Conservation (phyloP, 2,329 filamentous ascomycete genomes). For the Aureobasidium leucospermi region DNA sequence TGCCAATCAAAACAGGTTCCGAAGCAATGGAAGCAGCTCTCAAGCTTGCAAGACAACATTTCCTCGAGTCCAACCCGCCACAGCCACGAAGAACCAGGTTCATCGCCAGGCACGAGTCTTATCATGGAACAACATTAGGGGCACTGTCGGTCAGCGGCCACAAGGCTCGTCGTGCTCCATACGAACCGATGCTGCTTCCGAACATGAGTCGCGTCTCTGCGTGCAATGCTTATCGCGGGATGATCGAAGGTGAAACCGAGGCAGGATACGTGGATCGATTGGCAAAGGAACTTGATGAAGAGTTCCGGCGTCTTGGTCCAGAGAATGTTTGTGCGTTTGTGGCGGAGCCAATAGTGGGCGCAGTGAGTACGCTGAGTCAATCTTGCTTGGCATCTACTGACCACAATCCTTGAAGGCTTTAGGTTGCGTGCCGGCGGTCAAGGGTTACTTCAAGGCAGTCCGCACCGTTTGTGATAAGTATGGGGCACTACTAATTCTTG, state of each 20-base stretch:
- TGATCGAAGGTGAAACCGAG: constrained; percentile 45
- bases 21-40: constrained; percentile 63
- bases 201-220: constrained; percentile 57
- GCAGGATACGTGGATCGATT: constrained; percentile 54
- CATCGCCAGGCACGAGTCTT: constrained; percentile 58
- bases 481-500: constrained; percentile 67
- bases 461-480: constrained; percentile 61
- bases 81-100: constrained; percentile 52
- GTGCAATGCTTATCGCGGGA: constrained; percentile 58
- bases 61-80: constrained; percentile 46
- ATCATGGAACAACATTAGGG: constrained; percentile 65
- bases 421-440: constrained; percentile 59
- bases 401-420: constrained; percentile 43
- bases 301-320: constrained; percentile 58
- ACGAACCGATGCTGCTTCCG: constrained; percentile 50
- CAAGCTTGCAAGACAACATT: constrained; percentile 62
- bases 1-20: constrained; percentile 16
- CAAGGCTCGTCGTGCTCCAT: constrained; percentile 51
- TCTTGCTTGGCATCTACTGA: neutral
- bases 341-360: constrained; percentile 65
- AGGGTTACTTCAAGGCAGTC: constrained; percentile 64
- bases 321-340: constrained; percentile 64
- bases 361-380: constrained; percentile 40
- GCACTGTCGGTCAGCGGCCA: constrained; percentile 60
- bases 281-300: constrained; percentile 57